These are phyloP conservation scores for Chlamydomonas sphaeroides DNA, from an alignment of 139 green algal species.

Conservation along the genomic window DNA sequence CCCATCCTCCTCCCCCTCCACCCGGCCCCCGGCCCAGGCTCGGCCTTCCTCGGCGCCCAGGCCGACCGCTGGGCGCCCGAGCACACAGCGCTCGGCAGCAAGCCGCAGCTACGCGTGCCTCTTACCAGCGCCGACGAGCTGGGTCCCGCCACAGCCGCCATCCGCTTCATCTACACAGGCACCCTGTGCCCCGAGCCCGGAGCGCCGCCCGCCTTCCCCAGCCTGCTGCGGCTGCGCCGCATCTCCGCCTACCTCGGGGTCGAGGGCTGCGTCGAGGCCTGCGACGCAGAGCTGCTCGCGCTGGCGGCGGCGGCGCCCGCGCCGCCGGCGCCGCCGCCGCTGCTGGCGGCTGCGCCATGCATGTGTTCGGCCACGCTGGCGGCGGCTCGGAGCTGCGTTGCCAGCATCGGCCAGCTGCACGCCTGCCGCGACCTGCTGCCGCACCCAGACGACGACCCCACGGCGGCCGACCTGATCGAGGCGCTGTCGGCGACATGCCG, in stretches of 20 bases:
- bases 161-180: constrained; percentile 6
- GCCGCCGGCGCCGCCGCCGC: no score
- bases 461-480: not conserved
- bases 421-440: not conserved
- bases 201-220: not conserved
- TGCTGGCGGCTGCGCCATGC: no score
- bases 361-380: no score
- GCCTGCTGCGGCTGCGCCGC: not conserved
- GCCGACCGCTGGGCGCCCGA: not conserved
- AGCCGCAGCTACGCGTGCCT: not conserved
- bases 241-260: not conserved
- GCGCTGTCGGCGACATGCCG: not conserved
- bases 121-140: not conserved
- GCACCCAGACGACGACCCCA: no score
- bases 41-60: not conserved
- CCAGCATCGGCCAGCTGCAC: not conserved
- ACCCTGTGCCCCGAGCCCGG: not conserved
- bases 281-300: not conserved
- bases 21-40: no score
- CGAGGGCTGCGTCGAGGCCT: not conserved
- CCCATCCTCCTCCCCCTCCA: no score
- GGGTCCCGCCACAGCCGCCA: not conserved
- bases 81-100: not conserved
- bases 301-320: not conserved
- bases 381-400: no score